Evolutionary conservation across 805 yeast genomes (phyloP).

Genomic region (Ascoidea rubescens): DNA sequence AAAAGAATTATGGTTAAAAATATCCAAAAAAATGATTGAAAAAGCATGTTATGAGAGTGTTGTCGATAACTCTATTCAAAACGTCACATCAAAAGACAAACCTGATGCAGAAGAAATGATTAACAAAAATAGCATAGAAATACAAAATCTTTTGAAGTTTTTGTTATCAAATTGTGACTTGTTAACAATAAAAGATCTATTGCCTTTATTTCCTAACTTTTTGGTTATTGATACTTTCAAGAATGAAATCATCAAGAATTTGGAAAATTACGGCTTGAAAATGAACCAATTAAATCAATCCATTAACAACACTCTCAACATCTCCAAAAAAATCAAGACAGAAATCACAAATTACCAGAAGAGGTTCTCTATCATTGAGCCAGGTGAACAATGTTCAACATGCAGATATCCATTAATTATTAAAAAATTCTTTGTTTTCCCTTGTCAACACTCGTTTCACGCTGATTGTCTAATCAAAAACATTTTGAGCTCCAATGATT

Average conservation of each 20-base stretch:
- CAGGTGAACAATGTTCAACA: conserved; percentile 69
- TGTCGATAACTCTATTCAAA: conserved; percentile 11
- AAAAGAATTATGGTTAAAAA: conserved; percentile 61
- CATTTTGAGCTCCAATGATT: conserved; percentile 50
- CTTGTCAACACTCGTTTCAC: conserved; percentile 85
- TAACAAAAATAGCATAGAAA: conserved; percentile 15
- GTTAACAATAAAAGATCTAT: conserved; percentile 61
- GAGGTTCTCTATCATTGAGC: conserved; percentile 54
- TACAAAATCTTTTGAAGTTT: conserved; percentile 20
- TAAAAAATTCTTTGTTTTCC: conserved; percentile 67
- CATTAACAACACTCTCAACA: conserved; percentile 58
- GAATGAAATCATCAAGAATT: conserved; percentile 67
- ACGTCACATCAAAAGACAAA: neutral
- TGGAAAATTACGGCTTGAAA: conserved; percentile 55
- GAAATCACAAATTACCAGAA: conserved; percentile 42
- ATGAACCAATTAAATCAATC: conserved; percentile 57
- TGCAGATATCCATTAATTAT: conserved; percentile 61
- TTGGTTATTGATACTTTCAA: conserved; percentile 72
- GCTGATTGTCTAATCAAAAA: conserved; percentile 68
- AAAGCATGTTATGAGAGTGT: conserved; percentile 12
- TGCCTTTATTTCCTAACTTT: conserved; percentile 77
- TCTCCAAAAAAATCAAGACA: conserved; percentile 35
- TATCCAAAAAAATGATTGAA: conserved; percentile 35
- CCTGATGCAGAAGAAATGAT: conserved; percentile 18
- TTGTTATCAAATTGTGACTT: conserved; percentile 30